Evolutionary conservation across 106 monocot genomes (phyloP).

Genomic region (Narthecium ossifragum): DNA sequence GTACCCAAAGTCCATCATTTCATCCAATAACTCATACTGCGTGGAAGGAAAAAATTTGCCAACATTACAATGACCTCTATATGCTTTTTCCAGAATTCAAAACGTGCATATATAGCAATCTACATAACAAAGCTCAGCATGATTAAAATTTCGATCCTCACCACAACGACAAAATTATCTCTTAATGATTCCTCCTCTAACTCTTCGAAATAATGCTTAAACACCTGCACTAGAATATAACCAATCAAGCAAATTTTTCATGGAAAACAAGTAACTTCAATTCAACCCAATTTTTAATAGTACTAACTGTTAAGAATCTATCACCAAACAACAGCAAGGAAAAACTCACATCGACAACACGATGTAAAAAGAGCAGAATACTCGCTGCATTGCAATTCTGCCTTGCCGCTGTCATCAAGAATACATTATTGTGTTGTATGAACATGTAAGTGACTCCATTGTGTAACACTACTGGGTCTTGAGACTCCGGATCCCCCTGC

Average conservation of each 20-base stretch:
- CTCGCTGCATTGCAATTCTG: constrained; percentile 95
- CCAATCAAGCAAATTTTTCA: not conserved
- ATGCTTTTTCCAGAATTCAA: constrained; percentile 4
- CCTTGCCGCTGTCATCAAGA: constrained; percentile 76
- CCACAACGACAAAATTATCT: constrained; percentile 99
- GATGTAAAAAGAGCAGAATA: constrained; percentile 84
- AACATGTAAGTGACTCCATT: constrained; percentile 95
- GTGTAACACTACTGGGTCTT: constrained; percentile 73
- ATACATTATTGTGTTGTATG: constrained; percentile 93
- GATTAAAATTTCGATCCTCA: constrained; percentile 8
- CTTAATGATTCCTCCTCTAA: constrained; percentile 92
- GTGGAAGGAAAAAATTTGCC: too few relatives aligned
- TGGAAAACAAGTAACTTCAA: not conserved
- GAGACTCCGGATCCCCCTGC: constrained; percentile 82
- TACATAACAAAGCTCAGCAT: not conserved
- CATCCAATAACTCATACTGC: constrained; percentile 95
- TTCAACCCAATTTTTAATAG: not conserved
- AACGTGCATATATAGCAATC: not conserved
- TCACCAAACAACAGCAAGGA: too few relatives aligned
- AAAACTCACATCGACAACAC: constrained; percentile 62
- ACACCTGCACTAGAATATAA: constrained; percentile 46
- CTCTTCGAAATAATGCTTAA: constrained; percentile 98
- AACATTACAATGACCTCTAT: not conserved
- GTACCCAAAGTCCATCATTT: constrained; percentile 98
- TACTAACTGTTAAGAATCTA: not conserved